These are phyloP conservation scores for Glycyrrhiza uralensis DNA, from an alignment of 306 rosid species.

Conservation along the genomic window DNA sequence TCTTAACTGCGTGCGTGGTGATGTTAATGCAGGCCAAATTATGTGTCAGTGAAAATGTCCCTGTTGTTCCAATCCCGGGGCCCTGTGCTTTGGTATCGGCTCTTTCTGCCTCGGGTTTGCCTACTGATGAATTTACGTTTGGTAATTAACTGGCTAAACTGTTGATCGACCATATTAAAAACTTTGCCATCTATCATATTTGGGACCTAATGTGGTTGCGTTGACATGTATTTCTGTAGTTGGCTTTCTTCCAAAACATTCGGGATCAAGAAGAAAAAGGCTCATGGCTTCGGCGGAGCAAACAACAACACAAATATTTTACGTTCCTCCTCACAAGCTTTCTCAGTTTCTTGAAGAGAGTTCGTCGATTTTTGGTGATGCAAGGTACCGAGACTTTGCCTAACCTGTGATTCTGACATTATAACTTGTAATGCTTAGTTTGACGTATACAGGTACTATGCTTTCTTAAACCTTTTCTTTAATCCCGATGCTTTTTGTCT, in stretches of 20 bases:
- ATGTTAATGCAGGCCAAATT: conserved; percentile 66
- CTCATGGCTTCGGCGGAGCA: conserved; percentile 70
- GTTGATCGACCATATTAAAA: neutral
- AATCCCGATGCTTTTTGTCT: neutral
- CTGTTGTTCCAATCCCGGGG: conserved; percentile 85
- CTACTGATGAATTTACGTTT: conserved; percentile 76
- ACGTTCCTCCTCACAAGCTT: conserved; percentile 94
- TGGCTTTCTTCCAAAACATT: conserved; percentile 84
- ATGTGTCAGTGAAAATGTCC: conserved; percentile 70
- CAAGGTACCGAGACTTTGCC: conserved; percentile 46
- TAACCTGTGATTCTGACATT: neutral
- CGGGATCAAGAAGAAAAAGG: conserved; percentile 73
- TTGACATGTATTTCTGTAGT: conserved; percentile 39
- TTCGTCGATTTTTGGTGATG: conserved; percentile 59
- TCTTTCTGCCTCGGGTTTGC: conserved; percentile 82
- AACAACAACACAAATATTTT: conserved; percentile 75
- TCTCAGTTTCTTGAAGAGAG: conserved; percentile 74
- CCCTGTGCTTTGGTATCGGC: conserved; percentile 91
- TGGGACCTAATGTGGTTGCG: conserved; percentile 5
- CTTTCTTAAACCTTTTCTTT: neutral
- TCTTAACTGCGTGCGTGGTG: neutral
- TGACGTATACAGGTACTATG: neutral
- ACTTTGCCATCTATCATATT: neutral
- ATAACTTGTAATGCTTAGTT: neutral
- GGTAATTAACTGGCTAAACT: conserved; percentile 46